These are phyloP conservation scores for Calvatia gigantea DNA, from an alignment of 768 basidiomycete genomes.

Conservation along the genomic window DNA sequence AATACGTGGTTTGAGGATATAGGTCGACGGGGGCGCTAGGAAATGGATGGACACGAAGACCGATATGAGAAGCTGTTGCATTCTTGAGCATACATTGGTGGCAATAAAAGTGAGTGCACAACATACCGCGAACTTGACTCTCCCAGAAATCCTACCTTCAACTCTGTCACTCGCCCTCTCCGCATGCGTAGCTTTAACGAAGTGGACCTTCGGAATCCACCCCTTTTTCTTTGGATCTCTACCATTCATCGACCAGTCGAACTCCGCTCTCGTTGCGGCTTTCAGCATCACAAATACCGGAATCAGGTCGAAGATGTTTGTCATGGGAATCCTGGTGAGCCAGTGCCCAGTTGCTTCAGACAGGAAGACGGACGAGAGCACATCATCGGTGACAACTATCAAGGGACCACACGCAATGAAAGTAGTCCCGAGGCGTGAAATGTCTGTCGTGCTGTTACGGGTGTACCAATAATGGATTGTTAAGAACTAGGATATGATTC, in stretches of 20 bases:
- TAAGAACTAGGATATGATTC: constrained; percentile 11
- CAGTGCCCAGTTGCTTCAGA: too few relatives aligned
- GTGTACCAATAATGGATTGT: constrained; percentile 31
- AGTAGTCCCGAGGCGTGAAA: constrained; percentile 24
- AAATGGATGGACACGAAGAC: constrained; percentile 3
- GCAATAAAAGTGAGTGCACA: background rate
- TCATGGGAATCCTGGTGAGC: too few relatives aligned
- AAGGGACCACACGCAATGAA: constrained; percentile 20
- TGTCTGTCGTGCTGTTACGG: constrained; percentile 26
- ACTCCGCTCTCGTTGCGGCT: constrained; percentile 20
- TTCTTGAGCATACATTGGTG: background rate
- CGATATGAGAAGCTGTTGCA: constrained; percentile 1
- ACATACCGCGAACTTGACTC: constrained; percentile 4
- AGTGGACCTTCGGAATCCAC: constrained; percentile 18
- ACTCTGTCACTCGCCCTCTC: constrained; percentile 27
- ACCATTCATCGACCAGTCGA: constrained; percentile 13
- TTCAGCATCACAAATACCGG: constrained; percentile 22
- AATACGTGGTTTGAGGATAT: constrained; percentile 8
- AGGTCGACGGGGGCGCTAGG: background rate
- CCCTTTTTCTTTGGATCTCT: constrained; percentile 1
- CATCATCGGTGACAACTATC: background rate
- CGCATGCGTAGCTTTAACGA: constrained; percentile 21
- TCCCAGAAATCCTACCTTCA: constrained; percentile 7
- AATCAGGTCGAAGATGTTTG: background rate
- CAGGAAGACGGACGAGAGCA: too few relatives aligned